phyloP scores from a whole-genome alignment of 257 asterid genomes.

The Plectranthus barbatus region DNA sequence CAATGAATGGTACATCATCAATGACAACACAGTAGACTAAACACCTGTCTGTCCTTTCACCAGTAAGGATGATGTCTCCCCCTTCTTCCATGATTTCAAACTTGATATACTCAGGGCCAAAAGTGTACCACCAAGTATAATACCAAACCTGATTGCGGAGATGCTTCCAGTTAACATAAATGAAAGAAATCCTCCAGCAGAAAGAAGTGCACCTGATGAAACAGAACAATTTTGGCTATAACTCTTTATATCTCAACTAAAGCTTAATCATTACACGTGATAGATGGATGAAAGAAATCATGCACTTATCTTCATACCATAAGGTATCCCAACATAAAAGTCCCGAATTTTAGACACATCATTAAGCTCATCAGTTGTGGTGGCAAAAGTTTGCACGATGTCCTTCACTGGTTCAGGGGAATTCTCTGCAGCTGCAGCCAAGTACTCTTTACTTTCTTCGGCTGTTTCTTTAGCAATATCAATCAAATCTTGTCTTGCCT shows the following conservation, averaged over 20 bases:
- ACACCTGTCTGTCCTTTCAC: slow-evolving; percentile 85
- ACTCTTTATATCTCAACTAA: not conserved
- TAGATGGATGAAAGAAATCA: not conserved
- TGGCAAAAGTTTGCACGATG: slow-evolving; percentile 66
- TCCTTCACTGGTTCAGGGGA: slow-evolving; percentile 78
- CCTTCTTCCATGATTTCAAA: slow-evolving; percentile 71
- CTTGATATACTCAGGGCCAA: slow-evolving; percentile 78
- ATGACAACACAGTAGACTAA: not conserved
- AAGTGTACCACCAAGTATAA: slow-evolving; percentile 76
- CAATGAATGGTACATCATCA: not conserved
- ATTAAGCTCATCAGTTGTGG: slow-evolving; percentile 49
- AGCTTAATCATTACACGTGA: not conserved
- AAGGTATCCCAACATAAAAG: slow-evolving; percentile 84
- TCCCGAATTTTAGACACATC: slow-evolving; percentile 66
- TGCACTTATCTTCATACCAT: slow-evolving; percentile 39
- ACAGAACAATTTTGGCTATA: not conserved
- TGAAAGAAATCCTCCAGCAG: slow-evolving; percentile 63
- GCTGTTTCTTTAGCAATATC: slow-evolving; percentile 61
- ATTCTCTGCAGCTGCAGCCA: slow-evolving; percentile 57
- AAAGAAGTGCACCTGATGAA: slow-evolving; percentile 62
- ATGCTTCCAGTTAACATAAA: slow-evolving; percentile 80
- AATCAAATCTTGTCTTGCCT: slow-evolving; percentile 63
- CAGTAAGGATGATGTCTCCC: slow-evolving; percentile 47
- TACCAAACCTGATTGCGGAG: slow-evolving; percentile 75
- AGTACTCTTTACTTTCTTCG: slow-evolving; percentile 63